These are phyloP conservation scores for Phalaenopsis hybrid DNA, from an alignment of 116 monocot genomes.

Conservation along the genomic window DNA sequence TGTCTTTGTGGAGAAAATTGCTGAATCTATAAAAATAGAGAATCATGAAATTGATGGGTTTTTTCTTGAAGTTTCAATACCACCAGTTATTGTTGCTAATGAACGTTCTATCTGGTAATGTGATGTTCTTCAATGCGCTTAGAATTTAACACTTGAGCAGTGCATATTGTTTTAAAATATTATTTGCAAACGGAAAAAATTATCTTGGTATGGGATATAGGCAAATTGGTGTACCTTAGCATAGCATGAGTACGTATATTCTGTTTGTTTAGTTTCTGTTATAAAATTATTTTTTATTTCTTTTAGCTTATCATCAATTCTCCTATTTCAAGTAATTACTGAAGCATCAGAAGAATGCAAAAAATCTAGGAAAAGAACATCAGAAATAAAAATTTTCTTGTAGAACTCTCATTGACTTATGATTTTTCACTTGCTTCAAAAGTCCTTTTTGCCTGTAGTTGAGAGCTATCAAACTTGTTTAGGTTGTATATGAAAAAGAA, in stretches of 20 bases:
- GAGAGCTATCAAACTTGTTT: slow-evolving; percentile 7
- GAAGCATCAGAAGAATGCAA: background rate
- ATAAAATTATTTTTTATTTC: background rate
- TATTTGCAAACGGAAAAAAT: too few species aligned
- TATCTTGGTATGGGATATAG: too few species aligned
- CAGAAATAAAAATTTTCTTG: background rate
- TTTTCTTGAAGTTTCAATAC: slow-evolving; percentile 66
- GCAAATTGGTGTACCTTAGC: too few species aligned
- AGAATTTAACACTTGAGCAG: background rate
- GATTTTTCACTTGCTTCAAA: background rate
- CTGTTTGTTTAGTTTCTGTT: background rate
- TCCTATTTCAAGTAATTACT: slow-evolving; percentile 2
- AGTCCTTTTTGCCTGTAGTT: background rate
- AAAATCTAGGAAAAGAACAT: background rate
- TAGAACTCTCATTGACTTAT: background rate
- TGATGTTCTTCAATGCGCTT: background rate
- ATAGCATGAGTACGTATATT: background rate
- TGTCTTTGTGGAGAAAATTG: slow-evolving; percentile 27
- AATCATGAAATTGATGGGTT: slow-evolving; percentile 55
- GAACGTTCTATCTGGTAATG: slow-evolving; percentile 71
- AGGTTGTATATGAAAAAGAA: slow-evolving; percentile 76
- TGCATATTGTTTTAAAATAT: background rate
- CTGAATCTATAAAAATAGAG: slow-evolving; percentile 29
- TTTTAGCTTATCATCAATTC: background rate
- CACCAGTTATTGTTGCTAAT: slow-evolving; percentile 62